phyloP scores from a whole-genome alignment of 768 basidiomycete genomes.

The Pleurotus sapidus region DNA sequence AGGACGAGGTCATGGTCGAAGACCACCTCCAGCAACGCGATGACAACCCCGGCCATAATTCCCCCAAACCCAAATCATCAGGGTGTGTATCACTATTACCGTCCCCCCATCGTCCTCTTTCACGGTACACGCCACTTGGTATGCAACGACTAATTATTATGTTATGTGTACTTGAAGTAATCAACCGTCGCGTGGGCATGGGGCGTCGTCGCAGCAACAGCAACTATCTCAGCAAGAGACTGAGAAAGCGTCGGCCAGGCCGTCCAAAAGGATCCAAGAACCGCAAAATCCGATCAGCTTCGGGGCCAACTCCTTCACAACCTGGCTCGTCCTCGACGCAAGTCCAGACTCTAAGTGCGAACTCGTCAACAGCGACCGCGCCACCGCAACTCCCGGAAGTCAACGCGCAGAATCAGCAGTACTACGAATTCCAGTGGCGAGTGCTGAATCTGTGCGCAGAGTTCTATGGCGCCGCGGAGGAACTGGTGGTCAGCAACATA shows the following conservation, averaged over 20 bases:
- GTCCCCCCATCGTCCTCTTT: background rate
- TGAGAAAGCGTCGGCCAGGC: conserved; percentile 70
- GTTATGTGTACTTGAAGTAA: conserved; percentile 13
- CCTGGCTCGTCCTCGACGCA: background rate
- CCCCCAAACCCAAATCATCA: conserved; percentile 30
- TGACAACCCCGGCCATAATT: conserved; percentile 33
- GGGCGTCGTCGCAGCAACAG: conserved; percentile 24
- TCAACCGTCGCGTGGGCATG: conserved; percentile 23
- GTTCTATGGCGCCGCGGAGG: conserved; percentile 84
- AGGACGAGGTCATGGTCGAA: conserved; percentile 71
- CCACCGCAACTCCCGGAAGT: conserved; percentile 46
- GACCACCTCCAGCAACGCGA: conserved; percentile 55
- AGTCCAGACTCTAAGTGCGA: conserved; percentile 10
- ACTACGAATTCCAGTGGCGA: conserved; percentile 87
- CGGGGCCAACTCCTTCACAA: background rate
- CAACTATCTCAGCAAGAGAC: conserved; percentile 32
- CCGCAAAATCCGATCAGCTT: conserved; percentile 38
- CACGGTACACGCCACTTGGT: background rate
- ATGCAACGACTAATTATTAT: background rate
- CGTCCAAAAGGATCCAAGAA: conserved; percentile 81
- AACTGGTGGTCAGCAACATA: conserved; percentile 63
- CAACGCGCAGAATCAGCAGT: conserved; percentile 68
- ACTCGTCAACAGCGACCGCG: conserved; percentile 17
- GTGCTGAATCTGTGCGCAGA: conserved; percentile 80
- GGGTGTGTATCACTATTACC: conserved; percentile 17